Evolutionary conservation across 768 basidiomycete genomes (phyloP).

Genomic region (Psilocybe azurescens): DNA sequence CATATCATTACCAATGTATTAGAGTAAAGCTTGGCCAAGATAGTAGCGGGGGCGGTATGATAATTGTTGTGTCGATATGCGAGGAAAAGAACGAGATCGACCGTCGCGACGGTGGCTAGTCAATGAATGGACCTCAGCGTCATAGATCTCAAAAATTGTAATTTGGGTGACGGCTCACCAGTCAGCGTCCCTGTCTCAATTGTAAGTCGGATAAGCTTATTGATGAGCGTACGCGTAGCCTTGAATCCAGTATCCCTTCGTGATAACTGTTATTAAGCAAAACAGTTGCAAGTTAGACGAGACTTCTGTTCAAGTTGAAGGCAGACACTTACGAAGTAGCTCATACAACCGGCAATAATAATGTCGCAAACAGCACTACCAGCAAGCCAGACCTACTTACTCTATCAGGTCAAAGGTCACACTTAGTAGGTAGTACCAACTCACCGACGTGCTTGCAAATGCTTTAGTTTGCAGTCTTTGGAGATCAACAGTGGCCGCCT

Average conservation of each 20-base stretch:
- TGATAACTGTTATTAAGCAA: background rate
- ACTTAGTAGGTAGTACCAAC: background rate
- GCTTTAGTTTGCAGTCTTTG: conserved; percentile 4
- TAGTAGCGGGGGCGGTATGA: conserved; percentile 28
- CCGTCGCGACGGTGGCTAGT: conserved; percentile 28
- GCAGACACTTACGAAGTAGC: conserved; percentile 27
- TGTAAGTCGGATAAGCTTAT: conserved; percentile 30
- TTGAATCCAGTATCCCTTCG: conserved; percentile 14
- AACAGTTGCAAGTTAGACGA: background rate
- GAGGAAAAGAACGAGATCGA: conserved; percentile 27
- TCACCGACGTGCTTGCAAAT: conserved; percentile 7
- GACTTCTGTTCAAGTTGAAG: background rate
- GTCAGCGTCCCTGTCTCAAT: conserved; percentile 37
- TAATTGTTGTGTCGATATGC: conserved; percentile 19
- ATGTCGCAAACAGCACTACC: conserved; percentile 31
- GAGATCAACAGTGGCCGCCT: conserved; percentile 11
- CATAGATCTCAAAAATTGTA: background rate
- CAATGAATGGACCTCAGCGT: too few species aligned
- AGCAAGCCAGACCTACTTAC: conserved; percentile 30
- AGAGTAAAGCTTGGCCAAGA: conserved; percentile 33
- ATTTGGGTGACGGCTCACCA: conserved; percentile 16
- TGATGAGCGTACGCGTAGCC: conserved; percentile 20
- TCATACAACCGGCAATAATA: conserved; percentile 31
- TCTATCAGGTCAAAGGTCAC: background rate
- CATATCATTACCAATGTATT: conserved; percentile 30